Conservation (phyloP, 768 basidiomycete genomes). For the Trametes maxima region DNA sequence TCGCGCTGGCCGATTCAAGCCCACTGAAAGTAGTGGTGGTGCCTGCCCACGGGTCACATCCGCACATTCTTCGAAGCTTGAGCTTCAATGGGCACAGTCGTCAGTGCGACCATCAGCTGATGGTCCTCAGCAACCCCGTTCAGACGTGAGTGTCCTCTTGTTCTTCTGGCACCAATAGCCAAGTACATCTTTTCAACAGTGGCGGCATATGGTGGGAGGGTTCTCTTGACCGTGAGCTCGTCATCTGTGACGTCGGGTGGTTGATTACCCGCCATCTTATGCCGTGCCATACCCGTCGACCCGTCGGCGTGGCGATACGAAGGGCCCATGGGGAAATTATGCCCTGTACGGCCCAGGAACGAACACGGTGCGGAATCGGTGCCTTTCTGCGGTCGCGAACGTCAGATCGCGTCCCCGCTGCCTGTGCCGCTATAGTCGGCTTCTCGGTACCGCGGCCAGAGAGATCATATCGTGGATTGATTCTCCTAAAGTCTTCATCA, state of each 20-base stretch:
- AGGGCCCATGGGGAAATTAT: background rate
- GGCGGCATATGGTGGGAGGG: background rate
- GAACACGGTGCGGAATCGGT: background rate
- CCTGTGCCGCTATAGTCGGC: background rate
- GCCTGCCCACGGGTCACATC: background rate
- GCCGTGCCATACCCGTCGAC: too few species aligned
- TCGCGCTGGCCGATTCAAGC: background rate
- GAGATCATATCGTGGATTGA: too few species aligned
- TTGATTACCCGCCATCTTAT: background rate
- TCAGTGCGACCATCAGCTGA: background rate
- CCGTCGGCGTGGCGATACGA: background rate
- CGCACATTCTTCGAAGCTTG: background rate
- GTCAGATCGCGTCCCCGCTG: background rate
- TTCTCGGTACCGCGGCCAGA: too few species aligned
- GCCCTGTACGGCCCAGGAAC: background rate
- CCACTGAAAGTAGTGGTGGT: background rate
- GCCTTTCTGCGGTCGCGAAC: background rate
- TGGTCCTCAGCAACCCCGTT: background rate
- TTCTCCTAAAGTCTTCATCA: too few species aligned
- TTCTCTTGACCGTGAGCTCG: background rate
- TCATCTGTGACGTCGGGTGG: background rate
- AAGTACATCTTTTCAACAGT: background rate
- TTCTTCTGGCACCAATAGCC: background rate
- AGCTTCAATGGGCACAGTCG: background rate
- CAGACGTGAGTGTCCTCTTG: background rate